Base-by-base conservation (phyloP, 2,329 filamentous ascomycete genomes). In the Aspergillus uvarum region DNA sequence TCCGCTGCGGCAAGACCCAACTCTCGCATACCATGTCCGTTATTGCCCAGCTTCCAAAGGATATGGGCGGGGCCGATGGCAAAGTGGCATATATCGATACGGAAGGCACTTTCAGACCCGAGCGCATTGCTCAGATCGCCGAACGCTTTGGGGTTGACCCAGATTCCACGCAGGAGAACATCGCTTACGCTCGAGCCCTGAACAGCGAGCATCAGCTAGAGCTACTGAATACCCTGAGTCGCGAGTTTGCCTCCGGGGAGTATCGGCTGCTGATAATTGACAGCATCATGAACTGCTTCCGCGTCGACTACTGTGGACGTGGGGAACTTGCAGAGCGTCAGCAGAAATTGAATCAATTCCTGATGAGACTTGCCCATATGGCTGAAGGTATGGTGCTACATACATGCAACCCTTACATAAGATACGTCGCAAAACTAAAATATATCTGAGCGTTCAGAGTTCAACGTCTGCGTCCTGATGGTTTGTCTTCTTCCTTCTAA, bases 31-130 rank as follows among this genome's bases (percentile, higher is more conserved):
- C 87, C 5, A 85, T 89, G 81, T 85, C 85, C 47, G 87, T 89
- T 38, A 81, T 87, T 56, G 84, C 86, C 32, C 85, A 84, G 67
- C 74, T 82, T 19, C 73, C 75, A 2, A 72, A 81, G 69, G 84
- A 87, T 19, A 82, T 87, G 77, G 87, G 87, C 12, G 87, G 87
- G 24, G 87, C 85, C 32, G 85, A 87, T 69, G 87, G 87, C 44
- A 89, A 89, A 68, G 87, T 89, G 53, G 87, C 86, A 21, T 89
- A 88, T 67, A 88, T 90, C 66, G 87, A 88, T 65, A 86, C 83
- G 1, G 85, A 88, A 70, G 86, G 86, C 42, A 88, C 87, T 0
- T 89, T 89, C 68, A 80, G 87, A 53, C 87, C 87, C 0, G 87
- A 89, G 70, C 82, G 87, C 63, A 89, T 89, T 61, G 77, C 79